Evolutionary conservation across 495 filamentous ascomycete species (phyloP), one percentile per base, ranked within the genome.

Genomic region (Daldinia caldariorum): DNA sequence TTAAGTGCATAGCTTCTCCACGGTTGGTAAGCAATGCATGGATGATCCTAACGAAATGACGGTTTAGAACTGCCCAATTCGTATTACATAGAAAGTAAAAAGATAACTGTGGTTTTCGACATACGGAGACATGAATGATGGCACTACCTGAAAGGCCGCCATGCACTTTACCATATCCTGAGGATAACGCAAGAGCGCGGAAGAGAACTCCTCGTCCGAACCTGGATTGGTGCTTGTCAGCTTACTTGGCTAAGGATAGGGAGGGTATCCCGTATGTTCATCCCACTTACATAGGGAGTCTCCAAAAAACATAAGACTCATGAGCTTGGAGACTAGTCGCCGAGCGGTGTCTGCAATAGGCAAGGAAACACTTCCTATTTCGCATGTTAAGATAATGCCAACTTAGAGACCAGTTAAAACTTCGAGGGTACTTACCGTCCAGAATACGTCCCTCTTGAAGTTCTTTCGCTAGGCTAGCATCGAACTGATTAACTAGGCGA

Each of bases 161-260:
- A 47, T 47, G 10, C 43, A 47, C 43, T 47, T 47, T 10, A 47
- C 43, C 43, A 47, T 47, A 12, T 47, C 43, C 18, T 47, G 43
- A 20, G 43, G 43, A 47, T 47, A 47, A 47, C 43, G 43, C 18
- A 47, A 47, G 2, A 47, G 43, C 3, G 16, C 43, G 9, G 43
- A 47, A 20, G 43, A 47, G 12, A 47, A 47, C 9, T 20, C 43
- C 3, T 22, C 43, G 20, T 47, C 43, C 9, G 3, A 13, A 12
- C 8, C 43, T 47, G 20, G 20, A 22, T 22, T 9, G 12, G 1
- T 12, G n/a, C n/a, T n/a, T 0, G 8, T 47, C 20, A 47, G 3
- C 9, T 10, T 47, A 12, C 8, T 4, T 18, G 4, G 18, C 4
- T 22, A 7, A 47, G 10, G 16, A 20, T 2, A 4, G 18, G 9